Percentiles rank a stretch among this genome's conserved stretches.
These are phyloP conservation scores for Zasmidium cellare DNA, from an alignment of 2,329 filamentous ascomycete species.

Conservation along the genomic window DNA sequence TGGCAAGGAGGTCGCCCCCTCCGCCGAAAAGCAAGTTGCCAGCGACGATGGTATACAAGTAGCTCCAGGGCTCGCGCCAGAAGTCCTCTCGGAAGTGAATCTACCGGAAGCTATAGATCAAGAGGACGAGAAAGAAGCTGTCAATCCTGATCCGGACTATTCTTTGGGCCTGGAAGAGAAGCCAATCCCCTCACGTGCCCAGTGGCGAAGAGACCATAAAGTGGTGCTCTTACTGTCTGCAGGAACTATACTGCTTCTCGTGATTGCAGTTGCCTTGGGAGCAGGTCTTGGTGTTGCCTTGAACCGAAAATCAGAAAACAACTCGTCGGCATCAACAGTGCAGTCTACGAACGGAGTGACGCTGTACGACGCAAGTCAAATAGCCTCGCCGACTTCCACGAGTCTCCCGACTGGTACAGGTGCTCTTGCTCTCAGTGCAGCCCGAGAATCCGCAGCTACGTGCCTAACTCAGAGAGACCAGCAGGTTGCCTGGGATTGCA, in stretches of 20 bases:
- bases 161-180: background rate
- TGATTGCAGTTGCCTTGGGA: too few species aligned
- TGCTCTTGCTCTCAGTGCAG: background rate
- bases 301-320: too few species aligned
- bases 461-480: slow-evolving; percentile 60
- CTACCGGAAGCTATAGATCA: background rate
- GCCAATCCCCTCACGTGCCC: background rate
- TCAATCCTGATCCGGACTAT: background rate
- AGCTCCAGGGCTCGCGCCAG: background rate
- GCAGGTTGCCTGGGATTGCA: slow-evolving; percentile 62
- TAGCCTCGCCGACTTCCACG: background rate
- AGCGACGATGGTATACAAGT: background rate
- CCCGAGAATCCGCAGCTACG: slow-evolving; percentile 48
- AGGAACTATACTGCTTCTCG: too few species aligned
- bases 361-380: background rate
- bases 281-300: too few species aligned
- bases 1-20: background rate
- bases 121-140: background rate
- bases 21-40: background rate
- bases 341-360: too few species aligned
- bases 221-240: too few species aligned
- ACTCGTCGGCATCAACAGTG: too few species aligned
- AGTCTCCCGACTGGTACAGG: background rate
- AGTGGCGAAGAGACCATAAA: too few species aligned
- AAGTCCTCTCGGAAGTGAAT: background rate